These are phyloP conservation scores for Aureobasidium sp. DNA, from an alignment of 2,329 filamentous ascomycete genomes.

Conservation along the genomic window DNA sequence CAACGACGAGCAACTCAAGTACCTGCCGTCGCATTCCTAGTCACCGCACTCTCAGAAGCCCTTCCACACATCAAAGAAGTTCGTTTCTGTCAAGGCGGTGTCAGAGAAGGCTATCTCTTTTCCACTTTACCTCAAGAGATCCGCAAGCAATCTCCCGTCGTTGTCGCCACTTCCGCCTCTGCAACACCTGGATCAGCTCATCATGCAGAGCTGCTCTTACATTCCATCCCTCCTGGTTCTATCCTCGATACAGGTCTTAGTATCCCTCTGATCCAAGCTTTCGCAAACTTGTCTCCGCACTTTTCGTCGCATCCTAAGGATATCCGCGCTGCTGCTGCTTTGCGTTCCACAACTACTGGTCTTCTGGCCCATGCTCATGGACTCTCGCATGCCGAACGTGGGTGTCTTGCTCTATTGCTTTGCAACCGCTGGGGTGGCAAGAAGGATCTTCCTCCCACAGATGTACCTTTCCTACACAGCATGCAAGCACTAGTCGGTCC, in stretches of 20 bases:
- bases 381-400: conserved; percentile 63
- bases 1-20: conserved; percentile 73
- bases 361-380: conserved; percentile 63
- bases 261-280: conserved; percentile 44
- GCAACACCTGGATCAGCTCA: conserved; percentile 35
- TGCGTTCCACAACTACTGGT: conserved; percentile 66
- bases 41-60: conserved; percentile 64
- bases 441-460: conserved; percentile 49
- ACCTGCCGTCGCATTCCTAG: conserved; percentile 71
- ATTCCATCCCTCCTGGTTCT: conserved; percentile 36
- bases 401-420: conserved; percentile 62
- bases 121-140: conserved; percentile 55
- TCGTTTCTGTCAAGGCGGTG: conserved; percentile 80
- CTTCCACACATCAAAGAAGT: conserved; percentile 66
- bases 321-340: conserved; percentile 54
- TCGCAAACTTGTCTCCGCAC: conserved; percentile 52
- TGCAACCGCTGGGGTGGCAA: conserved; percentile 66
- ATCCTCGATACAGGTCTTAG: not conserved
- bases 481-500: conserved; percentile 48
- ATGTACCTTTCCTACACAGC: conserved; percentile 47
- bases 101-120: conserved; percentile 76
- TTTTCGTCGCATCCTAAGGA: conserved; percentile 39
- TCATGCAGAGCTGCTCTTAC: conserved; percentile 43
- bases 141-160: conserved; percentile 60
- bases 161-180: conserved; percentile 51